Evolutionary conservation across 768 basidiomycete species (phyloP).

Genomic region (Tricholoma matsutake): DNA sequence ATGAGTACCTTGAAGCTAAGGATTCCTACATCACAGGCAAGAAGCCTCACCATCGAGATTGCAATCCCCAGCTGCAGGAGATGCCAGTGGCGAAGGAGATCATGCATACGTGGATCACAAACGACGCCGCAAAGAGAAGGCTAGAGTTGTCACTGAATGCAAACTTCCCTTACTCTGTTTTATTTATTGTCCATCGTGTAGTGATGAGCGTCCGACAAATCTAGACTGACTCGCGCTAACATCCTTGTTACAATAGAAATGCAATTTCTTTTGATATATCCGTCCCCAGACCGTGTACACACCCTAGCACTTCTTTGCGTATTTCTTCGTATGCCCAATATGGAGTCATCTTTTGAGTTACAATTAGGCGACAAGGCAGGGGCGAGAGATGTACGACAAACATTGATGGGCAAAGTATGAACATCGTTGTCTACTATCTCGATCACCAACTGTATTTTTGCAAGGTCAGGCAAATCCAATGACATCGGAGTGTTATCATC

Average conservation of each 20-base stretch:
- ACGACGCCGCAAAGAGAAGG: no score
- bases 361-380: neutral
- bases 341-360: slow-evolving; percentile 4
- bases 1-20: no score
- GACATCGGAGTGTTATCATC: slow-evolving; percentile 7
- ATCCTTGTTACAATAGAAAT: slow-evolving; percentile 1
- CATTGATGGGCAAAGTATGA: slow-evolving; percentile 23
- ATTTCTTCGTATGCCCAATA: slow-evolving; percentile 10
- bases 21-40: no score
- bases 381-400: slow-evolving; percentile 2
- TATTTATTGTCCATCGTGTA: no score
- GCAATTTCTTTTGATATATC: slow-evolving; percentile 11
- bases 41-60: no score
- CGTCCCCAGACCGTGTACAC: slow-evolving; percentile 12
- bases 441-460: slow-evolving; percentile 15
- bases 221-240: no score
- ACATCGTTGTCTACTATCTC: slow-evolving; percentile 15
- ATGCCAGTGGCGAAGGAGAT: no score
- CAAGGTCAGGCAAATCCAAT: slow-evolving; percentile 9
- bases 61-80: no score
- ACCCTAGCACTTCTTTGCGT: slow-evolving; percentile 9
- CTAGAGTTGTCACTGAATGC: no score
- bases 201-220: no score
- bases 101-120: no score
- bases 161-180: no score